Base-by-base conservation (phyloP, 2,329 filamentous ascomycete species). In the Tolypocladium tropicale region DNA sequence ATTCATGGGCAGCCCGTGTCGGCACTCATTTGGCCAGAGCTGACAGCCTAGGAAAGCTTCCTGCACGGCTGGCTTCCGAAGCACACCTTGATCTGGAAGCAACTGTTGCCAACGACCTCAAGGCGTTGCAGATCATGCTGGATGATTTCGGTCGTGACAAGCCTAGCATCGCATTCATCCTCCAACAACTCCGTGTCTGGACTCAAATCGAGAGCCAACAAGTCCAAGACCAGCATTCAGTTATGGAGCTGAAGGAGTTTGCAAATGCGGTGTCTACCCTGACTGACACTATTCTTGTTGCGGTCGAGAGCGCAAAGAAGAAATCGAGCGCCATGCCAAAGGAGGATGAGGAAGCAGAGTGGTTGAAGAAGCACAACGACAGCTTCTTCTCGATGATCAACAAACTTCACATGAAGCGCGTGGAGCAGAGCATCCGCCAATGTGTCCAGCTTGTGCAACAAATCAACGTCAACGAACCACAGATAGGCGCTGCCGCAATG, bases 241-340 rank as follows among this genome's bases (percentile, higher is more conserved):
- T 52, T 2, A 56, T 62, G 28, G 62, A 67, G 21, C 57, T 75
- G 18, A 60, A 77, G 21, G 67, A 71, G 0, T 79, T 91, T 49
- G 80, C 84, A 46, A 71, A 78, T 16, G 74, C 78, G 4, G 70
- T 90, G 2, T 80, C 89, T 39, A 79, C 72, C 1, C 75, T 88
- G n/a, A 81, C 86, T 51, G 89, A 95, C 69, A 82, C 83, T 53
- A 81, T 93, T 32, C 82, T 96, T 2, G 87, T 93, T 37, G 86
- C 88, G 1, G 78, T 95, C 52, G 90, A 96, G 68, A 83, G 85
- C 60, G 78, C 88, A 50, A 81, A 83, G 57, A 81, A 81, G 58
- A 72, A 77, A 2, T 72, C 83, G 10, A 70, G 74, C 12, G 74
- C 75, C 3, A 64, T 71, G 46, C 64, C 62, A 1, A 63, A 59